Evolutionary conservation across 2,329 filamentous ascomycete genomes (phyloP).

Genomic region (Gaeumannomyces tritici): DNA sequence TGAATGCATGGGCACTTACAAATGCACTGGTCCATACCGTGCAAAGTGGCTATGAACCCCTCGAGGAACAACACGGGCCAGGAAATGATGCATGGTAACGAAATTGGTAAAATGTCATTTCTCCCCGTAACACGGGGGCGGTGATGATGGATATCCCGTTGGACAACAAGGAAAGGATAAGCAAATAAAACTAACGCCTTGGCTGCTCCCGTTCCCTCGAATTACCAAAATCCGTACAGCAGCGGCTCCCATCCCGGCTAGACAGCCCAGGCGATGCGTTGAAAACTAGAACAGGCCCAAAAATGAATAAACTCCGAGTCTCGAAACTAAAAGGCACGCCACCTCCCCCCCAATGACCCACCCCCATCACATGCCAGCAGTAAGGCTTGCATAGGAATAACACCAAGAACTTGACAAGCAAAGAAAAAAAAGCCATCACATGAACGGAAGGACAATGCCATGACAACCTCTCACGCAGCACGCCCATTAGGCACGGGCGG

Average conservation of each 20-base stretch:
- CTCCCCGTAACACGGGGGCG: not conserved
- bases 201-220: not conserved
- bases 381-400: not conserved
- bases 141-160: not conserved
- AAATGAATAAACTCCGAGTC: not conserved
- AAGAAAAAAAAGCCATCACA: too few species aligned
- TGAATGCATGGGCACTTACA: not conserved
- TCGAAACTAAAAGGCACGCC: not conserved
- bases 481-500: conserved; percentile 33
- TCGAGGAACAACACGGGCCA: not conserved
- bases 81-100: not conserved
- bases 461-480: conserved; percentile 2
- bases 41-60: not conserved
- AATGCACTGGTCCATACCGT: not conserved
- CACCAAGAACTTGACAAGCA: not conserved
- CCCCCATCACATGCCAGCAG: not conserved
- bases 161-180: not conserved
- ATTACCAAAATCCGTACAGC: not conserved
- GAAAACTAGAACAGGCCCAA: not conserved
- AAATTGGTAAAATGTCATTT: not conserved
- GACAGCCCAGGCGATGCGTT: not conserved
- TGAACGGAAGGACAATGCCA: too few species aligned
- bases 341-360: not conserved
- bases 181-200: not conserved
- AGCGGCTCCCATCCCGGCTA: not conserved